These are phyloP conservation scores for Pseudopyricularia cyperi DNA, from an alignment of 2,329 filamentous ascomycete species.

Conservation along the genomic window DNA sequence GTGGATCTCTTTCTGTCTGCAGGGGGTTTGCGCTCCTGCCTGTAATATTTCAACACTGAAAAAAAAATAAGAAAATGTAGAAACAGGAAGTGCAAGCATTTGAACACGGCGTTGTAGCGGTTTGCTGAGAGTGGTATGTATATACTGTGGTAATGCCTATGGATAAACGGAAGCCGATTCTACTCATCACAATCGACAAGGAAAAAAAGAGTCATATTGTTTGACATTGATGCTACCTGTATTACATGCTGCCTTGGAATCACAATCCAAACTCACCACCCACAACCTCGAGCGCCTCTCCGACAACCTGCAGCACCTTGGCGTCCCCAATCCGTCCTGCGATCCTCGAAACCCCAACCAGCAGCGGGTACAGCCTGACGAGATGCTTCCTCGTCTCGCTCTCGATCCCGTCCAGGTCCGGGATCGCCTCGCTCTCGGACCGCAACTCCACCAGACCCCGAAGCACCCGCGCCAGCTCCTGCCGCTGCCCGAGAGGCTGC, in stretches of 20 bases:
- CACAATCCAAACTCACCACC: constrained; percentile 39
- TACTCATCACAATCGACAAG: not conserved
- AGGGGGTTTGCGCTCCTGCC: not conserved
- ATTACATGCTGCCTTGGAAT: not conserved
- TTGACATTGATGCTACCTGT: not conserved
- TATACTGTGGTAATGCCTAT: too few relatives aligned
- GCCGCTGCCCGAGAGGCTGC: constrained; percentile 67
- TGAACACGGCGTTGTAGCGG: too few relatives aligned
- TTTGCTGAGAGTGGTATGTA: too few relatives aligned
- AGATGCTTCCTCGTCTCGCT: constrained; percentile 60
- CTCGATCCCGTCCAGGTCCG: constrained; percentile 36
- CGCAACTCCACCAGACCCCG: constrained; percentile 50
- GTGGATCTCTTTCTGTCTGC: not conserved
- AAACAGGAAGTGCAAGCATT: too few relatives aligned
- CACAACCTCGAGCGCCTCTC: constrained; percentile 48
- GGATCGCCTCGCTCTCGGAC: constrained; percentile 59
- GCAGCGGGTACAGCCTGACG: constrained; percentile 64
- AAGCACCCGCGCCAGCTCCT: constrained; percentile 64
- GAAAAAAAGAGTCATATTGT: not conserved
- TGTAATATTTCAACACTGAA: not conserved
- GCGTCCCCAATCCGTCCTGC: constrained; percentile 46
- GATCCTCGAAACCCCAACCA: constrained; percentile 49
- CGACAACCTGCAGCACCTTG: constrained; percentile 42
- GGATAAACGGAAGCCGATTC: not conserved
- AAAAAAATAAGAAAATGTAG: not conserved